These are phyloP conservation scores for Cornus controversa DNA, from an alignment of 148 eudicot genomes.

Conservation along the genomic window DNA sequence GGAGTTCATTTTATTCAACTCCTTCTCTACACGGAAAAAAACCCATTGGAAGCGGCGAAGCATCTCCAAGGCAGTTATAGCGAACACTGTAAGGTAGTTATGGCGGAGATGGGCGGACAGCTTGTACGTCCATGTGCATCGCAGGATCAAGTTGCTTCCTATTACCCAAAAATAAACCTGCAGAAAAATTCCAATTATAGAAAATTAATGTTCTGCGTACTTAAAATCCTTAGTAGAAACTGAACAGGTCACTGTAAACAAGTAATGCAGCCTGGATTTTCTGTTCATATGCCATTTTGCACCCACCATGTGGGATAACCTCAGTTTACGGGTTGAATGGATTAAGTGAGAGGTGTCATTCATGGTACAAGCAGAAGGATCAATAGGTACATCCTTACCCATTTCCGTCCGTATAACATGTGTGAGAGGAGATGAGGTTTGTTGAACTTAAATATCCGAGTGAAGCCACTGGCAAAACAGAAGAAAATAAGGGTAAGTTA, in stretches of 20 bases:
- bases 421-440: conserved; percentile 57
- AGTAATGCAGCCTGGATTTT: not conserved
- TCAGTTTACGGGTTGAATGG: conserved; percentile 5
- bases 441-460: conserved; percentile 92
- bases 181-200: not conserved
- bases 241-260: not conserved
- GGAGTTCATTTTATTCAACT: conserved; percentile 80
- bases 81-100: conserved; percentile 74
- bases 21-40: conserved; percentile 91
- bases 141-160: conserved; percentile 83
- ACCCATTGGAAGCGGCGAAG: conserved; percentile 93
- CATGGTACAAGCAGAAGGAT: too few species aligned
- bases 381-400: conserved; percentile 51
- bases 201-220: not conserved
- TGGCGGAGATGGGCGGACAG: conserved; percentile 97
- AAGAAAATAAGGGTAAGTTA: not conserved
- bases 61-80: conserved; percentile 81
- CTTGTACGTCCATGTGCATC: conserved; percentile 99
- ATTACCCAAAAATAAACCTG: conserved; percentile 88
- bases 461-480: conserved; percentile 68
- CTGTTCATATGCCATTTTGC: too few species aligned
- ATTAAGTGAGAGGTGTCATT: too few species aligned
- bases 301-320: not conserved
- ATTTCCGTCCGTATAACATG: conserved; percentile 64
- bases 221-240: too few species aligned